These are phyloP conservation scores for Gracilaria vermiculophylla DNA, from an alignment of 23 red algal genomes.

Conservation along the genomic window DNA sequence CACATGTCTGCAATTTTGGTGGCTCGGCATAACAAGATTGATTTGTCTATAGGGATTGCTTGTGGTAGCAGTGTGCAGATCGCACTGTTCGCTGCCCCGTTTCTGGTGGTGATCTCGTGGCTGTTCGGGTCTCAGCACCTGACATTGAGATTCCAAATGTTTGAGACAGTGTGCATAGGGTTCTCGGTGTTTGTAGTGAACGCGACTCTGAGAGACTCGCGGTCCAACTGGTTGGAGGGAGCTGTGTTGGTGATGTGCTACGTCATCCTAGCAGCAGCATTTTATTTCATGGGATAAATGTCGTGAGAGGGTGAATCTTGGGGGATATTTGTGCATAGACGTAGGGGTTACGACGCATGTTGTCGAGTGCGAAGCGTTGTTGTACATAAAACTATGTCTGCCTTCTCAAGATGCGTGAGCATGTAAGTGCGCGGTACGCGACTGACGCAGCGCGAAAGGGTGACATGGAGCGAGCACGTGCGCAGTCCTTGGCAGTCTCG, in stretches of 20 bases:
- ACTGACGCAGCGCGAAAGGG: too few species aligned
- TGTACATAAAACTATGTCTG: background rate
- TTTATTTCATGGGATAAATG: constrained; percentile 61
- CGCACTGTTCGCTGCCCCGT: constrained; percentile 89
- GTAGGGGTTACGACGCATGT: too few species aligned
- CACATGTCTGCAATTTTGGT: constrained; percentile 89
- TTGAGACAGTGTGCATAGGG: constrained; percentile 71
- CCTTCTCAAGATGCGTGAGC: background rate
- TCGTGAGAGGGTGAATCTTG: background rate
- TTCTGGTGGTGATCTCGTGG: constrained; percentile 90
- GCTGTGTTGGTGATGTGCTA: constrained; percentile 83
- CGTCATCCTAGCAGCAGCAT: constrained; percentile 72
- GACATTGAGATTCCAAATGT: constrained; percentile 84
- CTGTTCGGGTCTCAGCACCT: constrained; percentile 66
- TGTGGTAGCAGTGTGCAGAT: constrained; percentile 95
- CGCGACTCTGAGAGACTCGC: constrained; percentile 80
- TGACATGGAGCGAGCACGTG: constrained; percentile 6
- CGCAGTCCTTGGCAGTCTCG: too few species aligned
- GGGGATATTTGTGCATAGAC: background rate
- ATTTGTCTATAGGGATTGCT: constrained; percentile 87
- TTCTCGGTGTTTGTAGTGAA: constrained; percentile 86
- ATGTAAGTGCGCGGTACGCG: too few species aligned
- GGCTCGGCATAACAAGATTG: constrained; percentile 94
- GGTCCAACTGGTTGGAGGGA: constrained; percentile 95
- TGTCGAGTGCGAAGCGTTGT: too few species aligned